Base-by-base conservation (phyloP, 179 eudicot genomes). In the Carnegiea gigantea region DNA sequence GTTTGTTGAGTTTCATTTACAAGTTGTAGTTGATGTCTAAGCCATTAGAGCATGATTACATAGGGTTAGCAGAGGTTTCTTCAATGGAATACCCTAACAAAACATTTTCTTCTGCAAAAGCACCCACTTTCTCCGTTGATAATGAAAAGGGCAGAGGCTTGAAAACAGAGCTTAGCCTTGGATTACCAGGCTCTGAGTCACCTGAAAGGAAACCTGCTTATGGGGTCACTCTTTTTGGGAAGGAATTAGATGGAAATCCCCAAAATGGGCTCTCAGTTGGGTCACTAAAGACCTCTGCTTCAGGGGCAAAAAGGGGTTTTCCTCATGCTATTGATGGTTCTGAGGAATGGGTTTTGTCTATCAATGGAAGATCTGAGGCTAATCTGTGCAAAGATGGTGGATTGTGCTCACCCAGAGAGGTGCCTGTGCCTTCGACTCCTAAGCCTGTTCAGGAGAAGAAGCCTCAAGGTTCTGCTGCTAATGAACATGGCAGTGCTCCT, bases 101-200 rank as follows among this genome's bases (percentile, higher is more conserved):
- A 20, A 75, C 21, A 67, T 83, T 64, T n/a, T 78, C 81, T 70
- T 43, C 80, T 43, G 4, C 70, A 65, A 82, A 77, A 30, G 1
- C 49, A 78, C 46, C 77, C 17, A 51, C 70, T 65, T 84, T 85
- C 74, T 79, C 82, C 18, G 26, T 83, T 49, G 82, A 78, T 51
- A 72, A 46, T 77, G 86, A 79, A 77, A 87, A 79, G 64, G 84
- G 49, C 15, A 74, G 43, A 84, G 87, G 54, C 53, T 78, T 92
- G 62, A 91, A 86, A 78, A 93, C 97, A 28, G 97, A 93, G 86
- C 82, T 93, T 53, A 88, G 96, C 72, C 94, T 93, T 74, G 98
- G 98, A 26, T 87, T 93, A 83, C 98, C 98, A 75, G 94, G 98
- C 40, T 89, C 87, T 33, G 89, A 85, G 86, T 87, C 93, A 78